Conservation (phyloP, 192 early-diverging fungal species). For the Coemansia sp. region DNA sequence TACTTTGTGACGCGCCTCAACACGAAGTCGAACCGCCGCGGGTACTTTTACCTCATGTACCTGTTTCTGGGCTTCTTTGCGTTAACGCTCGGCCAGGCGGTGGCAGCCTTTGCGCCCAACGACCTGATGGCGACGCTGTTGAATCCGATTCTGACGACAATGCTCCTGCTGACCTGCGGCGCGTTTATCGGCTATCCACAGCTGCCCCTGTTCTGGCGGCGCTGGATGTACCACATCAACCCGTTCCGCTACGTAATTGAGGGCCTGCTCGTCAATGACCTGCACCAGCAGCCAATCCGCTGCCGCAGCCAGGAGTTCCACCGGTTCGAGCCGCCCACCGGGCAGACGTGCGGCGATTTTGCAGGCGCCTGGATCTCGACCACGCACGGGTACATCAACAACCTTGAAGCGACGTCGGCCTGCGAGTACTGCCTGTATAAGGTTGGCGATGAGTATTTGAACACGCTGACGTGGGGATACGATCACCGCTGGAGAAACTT, state of each 20-base stretch:
- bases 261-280: constrained; percentile 59
- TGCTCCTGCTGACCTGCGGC: constrained; percentile 61
- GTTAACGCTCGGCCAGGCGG: constrained; percentile 58
- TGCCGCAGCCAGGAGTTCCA: constrained; percentile 57
- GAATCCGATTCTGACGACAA: constrained; percentile 63
- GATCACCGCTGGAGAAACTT: constrained; percentile 68
- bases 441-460: constrained; percentile 59
- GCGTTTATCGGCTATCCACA: constrained; percentile 55
- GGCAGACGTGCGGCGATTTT: constrained; percentile 64
- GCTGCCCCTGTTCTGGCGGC: constrained; percentile 62
- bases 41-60: constrained; percentile 62
- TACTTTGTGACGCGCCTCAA: constrained; percentile 65
- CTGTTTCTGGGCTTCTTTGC: constrained; percentile 54
- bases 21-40: constrained; percentile 45
- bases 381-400: constrained; percentile 62
- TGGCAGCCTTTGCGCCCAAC: constrained; percentile 57
- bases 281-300: constrained; percentile 48
- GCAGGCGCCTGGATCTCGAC: constrained; percentile 52
- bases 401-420: constrained; percentile 43
- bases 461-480: constrained; percentile 53
- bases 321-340: constrained; percentile 54
- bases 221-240: constrained; percentile 64
- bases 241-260: constrained; percentile 63
- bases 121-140: constrained; percentile 60
- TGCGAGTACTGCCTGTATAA: constrained; percentile 67